A percentile compares a stretch with the other conserved stretches of the same genome.
phyloP scores from a whole-genome alignment of 2,329 filamentous ascomycete species.

The Sarocladium strictum region DNA sequence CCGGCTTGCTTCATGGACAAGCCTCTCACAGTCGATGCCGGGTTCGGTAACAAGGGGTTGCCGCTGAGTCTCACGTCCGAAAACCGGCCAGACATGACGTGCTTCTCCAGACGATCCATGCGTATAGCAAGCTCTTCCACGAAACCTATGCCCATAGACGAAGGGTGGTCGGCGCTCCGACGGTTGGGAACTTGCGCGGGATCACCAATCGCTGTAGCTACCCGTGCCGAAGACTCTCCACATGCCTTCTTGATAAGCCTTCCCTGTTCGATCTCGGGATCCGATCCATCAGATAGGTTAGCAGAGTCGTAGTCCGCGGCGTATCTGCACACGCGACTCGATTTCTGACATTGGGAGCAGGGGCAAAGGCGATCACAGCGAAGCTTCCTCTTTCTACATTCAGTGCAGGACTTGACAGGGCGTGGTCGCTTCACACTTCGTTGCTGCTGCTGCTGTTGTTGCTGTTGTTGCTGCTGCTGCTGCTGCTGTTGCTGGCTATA shows the following conservation, averaged over 20 bases:
- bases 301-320: conserved; percentile 41
- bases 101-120: conserved; percentile 49
- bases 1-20: conserved; percentile 43
- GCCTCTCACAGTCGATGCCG: conserved; percentile 37
- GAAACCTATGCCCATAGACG: conserved; percentile 19
- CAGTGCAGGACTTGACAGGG: conserved; percentile 50
- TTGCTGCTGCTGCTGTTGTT: conserved; percentile 27
- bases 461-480: conserved; percentile 23
- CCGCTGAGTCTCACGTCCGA: not conserved
- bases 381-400: conserved; percentile 52
- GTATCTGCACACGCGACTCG: conserved; percentile 48
- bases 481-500: conserved; percentile 28
- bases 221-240: conserved; percentile 17
- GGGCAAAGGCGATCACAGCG: conserved; percentile 50
- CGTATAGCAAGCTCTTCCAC: conserved; percentile 43
- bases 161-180: conserved; percentile 6
- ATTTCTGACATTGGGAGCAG: conserved; percentile 53
- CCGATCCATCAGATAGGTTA: conserved; percentile 44
- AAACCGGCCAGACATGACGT: conserved; percentile 25
- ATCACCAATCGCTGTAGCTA: conserved; percentile 12
- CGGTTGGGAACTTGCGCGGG: not conserved
- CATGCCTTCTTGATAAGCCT: conserved; percentile 35
- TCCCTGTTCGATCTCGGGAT: conserved; percentile 27
- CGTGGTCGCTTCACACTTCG: conserved; percentile 47
- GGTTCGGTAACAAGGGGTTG: conserved; percentile 13